Evolutionary conservation across 1,139 yeast genomes (phyloP).

Genomic region (Ogataea hybrid): DNA sequence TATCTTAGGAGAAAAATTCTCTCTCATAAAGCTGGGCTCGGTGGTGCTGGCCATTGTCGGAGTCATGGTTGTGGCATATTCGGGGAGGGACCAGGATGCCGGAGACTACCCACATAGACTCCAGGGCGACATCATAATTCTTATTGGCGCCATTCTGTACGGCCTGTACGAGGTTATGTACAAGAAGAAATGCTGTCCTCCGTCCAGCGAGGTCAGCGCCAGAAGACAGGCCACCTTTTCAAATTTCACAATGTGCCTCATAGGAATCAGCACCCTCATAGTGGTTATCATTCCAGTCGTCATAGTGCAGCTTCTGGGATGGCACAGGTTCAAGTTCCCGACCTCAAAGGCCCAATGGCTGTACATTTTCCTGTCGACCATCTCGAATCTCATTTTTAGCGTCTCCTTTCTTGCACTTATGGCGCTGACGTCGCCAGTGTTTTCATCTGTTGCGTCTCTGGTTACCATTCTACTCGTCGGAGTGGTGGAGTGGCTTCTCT

Average conservation of each 20-base stretch:
- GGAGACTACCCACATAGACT: slow-evolving; percentile 56
- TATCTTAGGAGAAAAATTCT: slow-evolving; percentile 61
- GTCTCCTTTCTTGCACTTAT: slow-evolving; percentile 73
- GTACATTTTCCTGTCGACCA: slow-evolving; percentile 48
- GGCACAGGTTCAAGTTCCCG: slow-evolving; percentile 61
- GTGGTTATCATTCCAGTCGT: slow-evolving; percentile 52
- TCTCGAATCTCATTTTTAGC: slow-evolving; percentile 66
- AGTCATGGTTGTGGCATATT: slow-evolving; percentile 76
- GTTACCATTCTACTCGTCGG: slow-evolving; percentile 81
- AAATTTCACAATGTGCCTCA: slow-evolving; percentile 49
- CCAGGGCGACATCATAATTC: slow-evolving; percentile 70
- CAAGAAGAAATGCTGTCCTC: slow-evolving; percentile 75
- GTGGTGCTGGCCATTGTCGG: slow-evolving; percentile 73
- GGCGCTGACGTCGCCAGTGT: slow-evolving; percentile 84
- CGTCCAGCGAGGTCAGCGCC: slow-evolving; percentile 54
- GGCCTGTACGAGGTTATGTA: slow-evolving; percentile 86
- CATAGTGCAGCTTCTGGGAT: slow-evolving; percentile 49
- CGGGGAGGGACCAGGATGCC: slow-evolving; percentile 42
- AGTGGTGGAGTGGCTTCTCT: slow-evolving; percentile 69
- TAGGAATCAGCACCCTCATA: slow-evolving; percentile 58
- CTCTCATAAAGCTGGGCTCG: slow-evolving; percentile 63
- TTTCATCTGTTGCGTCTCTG: slow-evolving; percentile 79
- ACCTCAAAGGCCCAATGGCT: slow-evolving; percentile 42
- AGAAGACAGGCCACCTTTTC: slow-evolving; percentile 57
- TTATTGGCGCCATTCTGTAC: slow-evolving; percentile 75